A percentile compares a stretch with the other conserved stretches of the same genome.
Evolutionary conservation across 495 filamentous ascomycete genomes (phyloP).

Genomic region (Aspergillus homomorphus): DNA sequence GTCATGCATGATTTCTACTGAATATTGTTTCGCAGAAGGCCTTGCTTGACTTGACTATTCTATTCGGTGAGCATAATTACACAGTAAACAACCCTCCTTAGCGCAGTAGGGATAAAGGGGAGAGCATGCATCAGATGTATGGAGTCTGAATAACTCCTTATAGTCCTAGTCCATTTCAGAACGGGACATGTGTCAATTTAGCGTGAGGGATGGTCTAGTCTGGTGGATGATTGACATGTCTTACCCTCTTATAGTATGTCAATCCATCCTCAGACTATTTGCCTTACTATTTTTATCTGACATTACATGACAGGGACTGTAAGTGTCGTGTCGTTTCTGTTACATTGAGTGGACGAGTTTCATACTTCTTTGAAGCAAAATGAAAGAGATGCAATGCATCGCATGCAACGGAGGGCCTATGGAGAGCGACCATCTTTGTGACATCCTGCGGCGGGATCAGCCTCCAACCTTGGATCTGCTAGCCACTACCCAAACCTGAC

Average conservation of each 20-base stretch:
- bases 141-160: neutral
- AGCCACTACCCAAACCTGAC: neutral
- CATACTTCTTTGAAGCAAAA: neutral
- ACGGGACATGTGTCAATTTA: neutral
- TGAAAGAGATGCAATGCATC: neutral
- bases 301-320: neutral
- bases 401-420: neutral
- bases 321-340: neutral
- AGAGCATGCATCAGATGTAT: neutral
- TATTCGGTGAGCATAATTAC: neutral
- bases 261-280: neutral
- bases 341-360: neutral
- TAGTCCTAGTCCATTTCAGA: neutral
- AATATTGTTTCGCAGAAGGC: neutral
- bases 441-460: no score
- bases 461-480: no score
- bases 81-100: neutral
- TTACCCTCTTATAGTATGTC: neutral
- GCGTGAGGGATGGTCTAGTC: neutral
- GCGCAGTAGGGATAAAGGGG: no score
- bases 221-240: neutral
- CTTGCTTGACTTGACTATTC: neutral
- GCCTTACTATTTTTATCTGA: neutral
- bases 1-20: no score
- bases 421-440: neutral